Evolutionary conservation across 495 filamentous ascomycete genomes (phyloP).

Genomic region (Annulohypoxylon moriforme): DNA sequence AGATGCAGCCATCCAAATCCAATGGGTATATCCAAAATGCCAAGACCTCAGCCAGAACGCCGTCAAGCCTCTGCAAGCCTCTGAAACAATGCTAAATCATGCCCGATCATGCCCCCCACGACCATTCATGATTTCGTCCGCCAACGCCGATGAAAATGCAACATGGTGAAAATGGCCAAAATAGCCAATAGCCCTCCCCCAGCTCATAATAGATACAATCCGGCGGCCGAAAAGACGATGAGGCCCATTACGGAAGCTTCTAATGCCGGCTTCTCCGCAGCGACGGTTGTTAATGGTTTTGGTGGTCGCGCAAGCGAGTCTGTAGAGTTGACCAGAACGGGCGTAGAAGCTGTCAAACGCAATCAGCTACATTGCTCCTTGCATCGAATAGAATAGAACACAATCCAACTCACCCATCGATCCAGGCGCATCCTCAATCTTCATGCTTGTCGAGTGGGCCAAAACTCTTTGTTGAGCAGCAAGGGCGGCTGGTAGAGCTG

Average conservation of each 20-base stretch:
- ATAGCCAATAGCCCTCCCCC: not conserved
- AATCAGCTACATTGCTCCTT: constrained; percentile 19
- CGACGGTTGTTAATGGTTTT: constrained; percentile 29
- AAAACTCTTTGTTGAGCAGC: constrained; percentile 28
- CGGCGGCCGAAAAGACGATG: constrained; percentile 47
- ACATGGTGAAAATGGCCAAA: too few relatives aligned
- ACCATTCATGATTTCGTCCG: constrained; percentile 17
- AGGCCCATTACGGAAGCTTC: constrained; percentile 50
- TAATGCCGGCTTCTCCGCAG: constrained; percentile 40
- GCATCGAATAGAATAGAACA: not conserved
- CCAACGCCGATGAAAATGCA: constrained; percentile 40
- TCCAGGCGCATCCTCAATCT: constrained; percentile 34
- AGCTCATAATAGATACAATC: constrained; percentile 45
- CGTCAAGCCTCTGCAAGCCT: constrained; percentile 3
- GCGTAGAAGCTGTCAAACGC: constrained; percentile 21
- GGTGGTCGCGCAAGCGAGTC: constrained; percentile 28
- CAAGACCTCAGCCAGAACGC: constrained; percentile 22
- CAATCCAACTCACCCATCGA: constrained; percentile 24
- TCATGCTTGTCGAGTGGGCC: constrained; percentile 31
- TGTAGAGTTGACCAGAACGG: constrained; percentile 38
- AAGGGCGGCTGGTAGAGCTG: constrained; percentile 13
- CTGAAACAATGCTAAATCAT: constrained; percentile 19
- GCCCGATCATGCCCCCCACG: constrained; percentile 6
- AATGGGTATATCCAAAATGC: constrained; percentile 37
- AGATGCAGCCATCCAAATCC: constrained; percentile 24